Conservation (phyloP, 1,139 yeast genomes). For the Taphrina populina region DNA sequence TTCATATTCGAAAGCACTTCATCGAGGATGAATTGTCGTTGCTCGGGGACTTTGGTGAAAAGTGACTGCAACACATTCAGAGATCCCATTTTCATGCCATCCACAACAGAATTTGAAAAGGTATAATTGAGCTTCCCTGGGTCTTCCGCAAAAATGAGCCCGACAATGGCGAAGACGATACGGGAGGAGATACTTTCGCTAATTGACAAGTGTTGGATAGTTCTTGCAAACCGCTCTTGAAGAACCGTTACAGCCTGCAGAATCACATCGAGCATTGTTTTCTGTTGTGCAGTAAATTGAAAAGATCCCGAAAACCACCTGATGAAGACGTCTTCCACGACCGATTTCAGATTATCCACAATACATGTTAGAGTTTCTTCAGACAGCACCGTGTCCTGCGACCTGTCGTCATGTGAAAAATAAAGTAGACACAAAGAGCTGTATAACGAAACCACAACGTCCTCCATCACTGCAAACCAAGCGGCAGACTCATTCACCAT, state of each 20-base stretch:
- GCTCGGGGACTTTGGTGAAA: conserved; percentile 53
- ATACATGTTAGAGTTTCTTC: conserved; percentile 52
- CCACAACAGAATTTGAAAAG: conserved; percentile 12
- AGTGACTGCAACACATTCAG: conserved; percentile 51
- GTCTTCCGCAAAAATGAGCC: conserved; percentile 46
- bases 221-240: conserved; percentile 25
- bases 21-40: conserved; percentile 58
- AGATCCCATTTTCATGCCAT: conserved; percentile 40
- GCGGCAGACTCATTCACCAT: background rate
- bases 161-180: conserved; percentile 53
- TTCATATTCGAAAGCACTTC: conserved; percentile 59
- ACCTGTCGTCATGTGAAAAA: no score
- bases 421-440: conserved; percentile 16
- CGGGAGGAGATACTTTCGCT: conserved; percentile 53
- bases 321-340: conserved; percentile 48
- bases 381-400: background rate
- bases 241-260: conserved; percentile 13
- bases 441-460: conserved; percentile 3
- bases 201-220: background rate
- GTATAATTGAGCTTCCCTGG: conserved; percentile 36
- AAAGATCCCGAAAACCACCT: conserved; percentile 37
- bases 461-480: conserved; percentile 12
- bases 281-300: no score
- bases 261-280: background rate
- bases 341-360: conserved; percentile 48